These are phyloP conservation scores for Trichoderma pleuroti DNA, from an alignment of 2,329 filamentous ascomycete genomes.

Conservation along the genomic window DNA sequence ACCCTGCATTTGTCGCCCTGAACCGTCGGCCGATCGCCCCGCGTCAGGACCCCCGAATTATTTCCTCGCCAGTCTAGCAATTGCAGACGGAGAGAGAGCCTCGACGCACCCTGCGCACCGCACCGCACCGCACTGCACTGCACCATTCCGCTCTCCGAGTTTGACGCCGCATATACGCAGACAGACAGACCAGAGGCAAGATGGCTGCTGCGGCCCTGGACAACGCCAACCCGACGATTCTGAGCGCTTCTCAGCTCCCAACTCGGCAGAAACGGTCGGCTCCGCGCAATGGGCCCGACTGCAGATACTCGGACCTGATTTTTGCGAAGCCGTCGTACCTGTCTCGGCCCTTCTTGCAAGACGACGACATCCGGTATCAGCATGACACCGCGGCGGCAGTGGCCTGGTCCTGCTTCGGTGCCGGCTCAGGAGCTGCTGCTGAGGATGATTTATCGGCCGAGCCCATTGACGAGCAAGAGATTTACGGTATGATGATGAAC, in stretches of 20 bases:
- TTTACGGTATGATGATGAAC: conserved; percentile 66
- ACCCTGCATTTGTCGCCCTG: conserved; percentile 2
- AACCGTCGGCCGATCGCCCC: conserved; percentile 2
- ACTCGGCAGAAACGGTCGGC: conserved; percentile 59
- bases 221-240: conserved; percentile 91
- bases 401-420: conserved; percentile 31
- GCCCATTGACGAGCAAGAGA: conserved; percentile 94
- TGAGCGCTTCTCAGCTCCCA: conserved; percentile 83
- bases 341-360: conserved; percentile 38
- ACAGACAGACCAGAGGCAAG: not conserved
- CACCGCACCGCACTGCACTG: too few relatives aligned
- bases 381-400: conserved; percentile 23
- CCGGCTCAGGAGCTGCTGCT: conserved; percentile 33
- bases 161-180: too few relatives aligned
- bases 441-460: conserved; percentile 63
- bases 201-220: conserved; percentile 42
- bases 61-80: conserved; percentile 5
- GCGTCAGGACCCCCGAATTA: conserved; percentile 5
- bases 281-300: conserved; percentile 46
- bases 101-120: not conserved
- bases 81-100: not conserved
- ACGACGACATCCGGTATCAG: conserved; percentile 42
- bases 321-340: conserved; percentile 46
- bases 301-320: conserved; percentile 46
- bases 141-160: not conserved